phyloP scores from a whole-genome alignment of 1,284 basidiomycete genomes.

The Testicularia cyperi region DNA sequence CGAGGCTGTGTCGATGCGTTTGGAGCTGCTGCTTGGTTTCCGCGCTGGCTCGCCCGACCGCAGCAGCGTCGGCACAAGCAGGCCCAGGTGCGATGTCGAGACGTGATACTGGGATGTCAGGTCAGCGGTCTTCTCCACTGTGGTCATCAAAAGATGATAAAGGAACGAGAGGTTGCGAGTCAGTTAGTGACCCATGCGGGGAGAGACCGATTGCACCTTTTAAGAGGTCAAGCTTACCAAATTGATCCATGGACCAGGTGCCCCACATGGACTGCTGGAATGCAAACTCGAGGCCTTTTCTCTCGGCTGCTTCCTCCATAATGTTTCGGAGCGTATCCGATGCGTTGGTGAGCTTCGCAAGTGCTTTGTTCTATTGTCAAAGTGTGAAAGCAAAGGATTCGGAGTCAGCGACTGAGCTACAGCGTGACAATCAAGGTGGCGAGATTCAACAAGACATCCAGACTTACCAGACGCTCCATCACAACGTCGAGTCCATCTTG shows the following conservation, averaged over 20 bases:
- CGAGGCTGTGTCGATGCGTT: conserved; percentile 10
- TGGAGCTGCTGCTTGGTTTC: conserved; percentile 4
- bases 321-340: conserved; percentile 26
- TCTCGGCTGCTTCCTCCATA: conserved; percentile 31
- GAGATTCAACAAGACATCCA: too few species aligned
- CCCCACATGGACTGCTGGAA: conserved; percentile 47
- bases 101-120: conserved; percentile 24
- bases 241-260: conserved; percentile 51
- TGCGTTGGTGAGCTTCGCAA: conserved; percentile 24
- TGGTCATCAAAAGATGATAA: too few species aligned
- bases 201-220: background rate
- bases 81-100: conserved; percentile 24
- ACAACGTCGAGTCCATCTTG: conserved; percentile 17
- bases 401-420: background rate
- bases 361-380: conserved; percentile 25
- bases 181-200: background rate
- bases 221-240: too few species aligned
- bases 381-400: too few species aligned
- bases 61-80: conserved; percentile 23
- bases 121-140: conserved; percentile 15
- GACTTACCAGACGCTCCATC: conserved; percentile 34
- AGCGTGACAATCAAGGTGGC: background rate
- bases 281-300: conserved; percentile 34
- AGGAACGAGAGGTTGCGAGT: background rate
- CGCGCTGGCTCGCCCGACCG: conserved; percentile 16